phyloP scores from a whole-genome alignment of 352 stramenopile genomes.

The Pythium guiyangense region DNA sequence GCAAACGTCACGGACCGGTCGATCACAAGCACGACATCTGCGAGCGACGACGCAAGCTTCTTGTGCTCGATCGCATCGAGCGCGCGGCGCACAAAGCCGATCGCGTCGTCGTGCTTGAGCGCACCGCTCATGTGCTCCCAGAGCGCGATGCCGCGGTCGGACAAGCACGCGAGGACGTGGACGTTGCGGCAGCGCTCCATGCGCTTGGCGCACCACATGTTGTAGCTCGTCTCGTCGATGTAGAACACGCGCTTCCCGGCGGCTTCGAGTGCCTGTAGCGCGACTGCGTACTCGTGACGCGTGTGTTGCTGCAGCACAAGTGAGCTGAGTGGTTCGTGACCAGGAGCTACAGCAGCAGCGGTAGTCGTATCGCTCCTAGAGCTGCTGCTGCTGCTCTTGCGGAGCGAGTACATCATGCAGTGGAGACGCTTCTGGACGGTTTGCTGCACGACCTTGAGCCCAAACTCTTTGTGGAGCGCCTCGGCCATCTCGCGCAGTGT shows the following conservation, averaged over 20 bases:
- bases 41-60: not conserved
- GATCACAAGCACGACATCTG: conserved; percentile 10
- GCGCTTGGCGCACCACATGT: conserved; percentile 16
- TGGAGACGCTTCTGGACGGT: conserved; percentile 16
- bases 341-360: not conserved
- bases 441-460: conserved; percentile 12
- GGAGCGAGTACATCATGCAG: conserved; percentile 15
- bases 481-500: conserved; percentile 17
- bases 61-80: conserved; percentile 7
- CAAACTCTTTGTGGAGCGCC: conserved; percentile 13
- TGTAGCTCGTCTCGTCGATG: conserved; percentile 17
- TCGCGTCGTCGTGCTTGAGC: conserved; percentile 4
- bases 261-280: not conserved
- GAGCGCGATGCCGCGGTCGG: conserved; percentile 5
- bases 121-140: conserved; percentile 9
- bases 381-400: conserved; percentile 2
- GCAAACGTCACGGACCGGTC: conserved; percentile 8
- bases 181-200: conserved; percentile 18
- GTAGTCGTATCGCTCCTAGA: too few relatives aligned
- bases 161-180: conserved; percentile 16
- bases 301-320: conserved; percentile 6
- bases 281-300: conserved; percentile 1
- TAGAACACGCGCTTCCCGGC: conserved; percentile 13
- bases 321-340: not conserved
- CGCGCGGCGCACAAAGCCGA: conserved; percentile 9